Conservation (phyloP, 805 yeast genomes). For the Ogataea haglerorum region DNA sequence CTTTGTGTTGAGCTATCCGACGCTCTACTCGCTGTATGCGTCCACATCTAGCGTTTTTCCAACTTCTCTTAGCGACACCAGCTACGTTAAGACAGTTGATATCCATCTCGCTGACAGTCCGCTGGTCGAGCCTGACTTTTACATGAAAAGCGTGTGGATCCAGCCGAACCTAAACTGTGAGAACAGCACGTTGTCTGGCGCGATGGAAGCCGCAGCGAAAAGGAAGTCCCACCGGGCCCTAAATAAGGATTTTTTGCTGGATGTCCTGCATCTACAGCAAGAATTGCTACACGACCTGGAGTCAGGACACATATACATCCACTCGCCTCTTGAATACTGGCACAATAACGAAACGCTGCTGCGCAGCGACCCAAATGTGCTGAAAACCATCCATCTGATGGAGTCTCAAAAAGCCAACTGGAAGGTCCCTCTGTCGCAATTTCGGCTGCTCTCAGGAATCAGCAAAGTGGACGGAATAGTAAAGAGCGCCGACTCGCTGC, state of each 20-base stretch:
- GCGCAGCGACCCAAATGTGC: slow-evolving; percentile 31
- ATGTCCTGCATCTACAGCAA: slow-evolving; percentile 35
- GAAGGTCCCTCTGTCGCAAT: slow-evolving; percentile 25
- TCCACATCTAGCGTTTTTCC: slow-evolving; percentile 20
- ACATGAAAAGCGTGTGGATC: slow-evolving; percentile 35
- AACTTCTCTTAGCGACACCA: slow-evolving; percentile 12
- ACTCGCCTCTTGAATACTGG: slow-evolving; percentile 46
- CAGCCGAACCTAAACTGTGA: slow-evolving; percentile 27
- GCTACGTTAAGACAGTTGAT: slow-evolving; percentile 17
- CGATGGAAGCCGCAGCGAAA: slow-evolving; percentile 1
- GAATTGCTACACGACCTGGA: slow-evolving; percentile 19
- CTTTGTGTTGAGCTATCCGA: slow-evolving; percentile 48
- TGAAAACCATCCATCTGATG: slow-evolving; percentile 39
- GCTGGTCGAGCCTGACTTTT: slow-evolving; percentile 18
- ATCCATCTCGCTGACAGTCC: slow-evolving; percentile 11
- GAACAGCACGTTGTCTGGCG: slow-evolving; percentile 19
- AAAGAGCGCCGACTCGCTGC: slow-evolving; percentile 38
- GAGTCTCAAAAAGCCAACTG: slow-evolving; percentile 19
- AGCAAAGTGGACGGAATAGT: slow-evolving; percentile 42
- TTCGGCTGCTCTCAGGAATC: slow-evolving; percentile 37
- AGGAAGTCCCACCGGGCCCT: slow-evolving; percentile 27
- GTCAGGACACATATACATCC: slow-evolving; percentile 26
- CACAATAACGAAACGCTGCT: slow-evolving; percentile 30
- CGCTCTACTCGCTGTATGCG: slow-evolving; percentile 37
- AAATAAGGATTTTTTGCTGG: slow-evolving; percentile 35